Evolutionary conservation across 345 rosid genomes (phyloP).

Genomic region (Combretum micranthum): DNA sequence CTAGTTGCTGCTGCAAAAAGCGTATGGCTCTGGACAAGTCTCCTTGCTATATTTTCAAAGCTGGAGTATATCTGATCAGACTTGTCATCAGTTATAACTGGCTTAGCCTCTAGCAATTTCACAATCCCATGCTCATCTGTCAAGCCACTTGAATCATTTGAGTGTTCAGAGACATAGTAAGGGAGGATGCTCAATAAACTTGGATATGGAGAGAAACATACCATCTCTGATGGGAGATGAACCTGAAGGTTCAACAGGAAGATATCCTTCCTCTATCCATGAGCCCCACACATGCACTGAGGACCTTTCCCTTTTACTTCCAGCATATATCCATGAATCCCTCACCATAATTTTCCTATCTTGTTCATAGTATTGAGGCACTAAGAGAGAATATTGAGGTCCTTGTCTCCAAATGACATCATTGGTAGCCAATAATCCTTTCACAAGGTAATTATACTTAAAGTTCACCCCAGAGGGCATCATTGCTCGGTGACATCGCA

Average conservation of each 20-base stretch:
- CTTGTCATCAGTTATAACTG: slow-evolving; percentile 25
- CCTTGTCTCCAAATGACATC: slow-evolving; percentile 80
- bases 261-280: slow-evolving; percentile 61
- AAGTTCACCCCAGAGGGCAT: slow-evolving; percentile 61
- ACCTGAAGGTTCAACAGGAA: slow-evolving; percentile 22
- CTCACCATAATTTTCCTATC: slow-evolving; percentile 48
- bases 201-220: slow-evolving; percentile 24
- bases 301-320: slow-evolving; percentile 18
- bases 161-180: slow-evolving; percentile 68
- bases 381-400: slow-evolving; percentile 65
- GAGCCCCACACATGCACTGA: slow-evolving; percentile 58
- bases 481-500: slow-evolving; percentile 38
- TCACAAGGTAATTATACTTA: slow-evolving; percentile 76
- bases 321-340: slow-evolving; percentile 74
- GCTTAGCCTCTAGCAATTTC: slow-evolving; percentile 22
- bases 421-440: slow-evolving; percentile 34
- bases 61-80: slow-evolving; percentile 23
- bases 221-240: slow-evolving; percentile 49
- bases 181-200: slow-evolving; percentile 15
- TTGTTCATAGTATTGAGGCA: slow-evolving; percentile 36
- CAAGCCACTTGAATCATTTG: slow-evolving; percentile 89
- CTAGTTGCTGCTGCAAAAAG: too few species aligned
- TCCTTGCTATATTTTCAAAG: slow-evolving; percentile 21
- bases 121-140: slow-evolving; percentile 57
- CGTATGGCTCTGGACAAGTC: too few species aligned